Percentiles rank a stretch among this genome's conserved stretches.
Conservation (phyloP, 208 protist genomes). For the Leishmania braziliensis region DNA sequence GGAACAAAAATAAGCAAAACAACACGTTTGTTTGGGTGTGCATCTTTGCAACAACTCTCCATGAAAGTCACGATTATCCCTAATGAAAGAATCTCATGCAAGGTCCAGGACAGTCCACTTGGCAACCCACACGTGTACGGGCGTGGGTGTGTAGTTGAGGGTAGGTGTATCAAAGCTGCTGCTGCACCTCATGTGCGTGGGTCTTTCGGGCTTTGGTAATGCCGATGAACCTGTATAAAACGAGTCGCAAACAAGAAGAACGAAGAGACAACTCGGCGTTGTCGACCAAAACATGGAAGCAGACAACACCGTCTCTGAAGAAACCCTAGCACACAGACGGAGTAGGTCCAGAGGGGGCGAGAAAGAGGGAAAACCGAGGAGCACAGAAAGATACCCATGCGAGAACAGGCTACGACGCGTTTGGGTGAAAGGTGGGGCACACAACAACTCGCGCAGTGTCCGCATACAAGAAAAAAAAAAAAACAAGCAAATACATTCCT, state of each 20-base stretch:
- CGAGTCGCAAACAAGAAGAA: background rate
- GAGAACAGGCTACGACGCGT: background rate
- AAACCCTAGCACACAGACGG: background rate
- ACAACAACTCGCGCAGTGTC: background rate
- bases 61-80: background rate
- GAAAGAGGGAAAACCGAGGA: background rate
- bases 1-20: background rate
- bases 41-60: background rate
- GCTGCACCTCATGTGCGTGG: background rate
- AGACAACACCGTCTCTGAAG: background rate
- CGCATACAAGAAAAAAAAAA: background rate
- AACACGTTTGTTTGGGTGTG: background rate
- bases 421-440: background rate
- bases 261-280: background rate
- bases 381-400: background rate
- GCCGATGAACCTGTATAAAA: background rate
- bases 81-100: background rate
- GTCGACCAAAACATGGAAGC: background rate
- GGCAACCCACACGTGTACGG: background rate
- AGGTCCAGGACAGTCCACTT: background rate
- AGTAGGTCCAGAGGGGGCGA: background rate
- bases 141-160: background rate
- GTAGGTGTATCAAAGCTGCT: background rate
- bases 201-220: background rate
- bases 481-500: too few relatives aligned